A percentile compares a stretch with the other conserved stretches of the same genome.
These are phyloP conservation scores for Secale cereale DNA, from an alignment of 176 grass and related monocot species.

Conservation along the genomic window DNA sequence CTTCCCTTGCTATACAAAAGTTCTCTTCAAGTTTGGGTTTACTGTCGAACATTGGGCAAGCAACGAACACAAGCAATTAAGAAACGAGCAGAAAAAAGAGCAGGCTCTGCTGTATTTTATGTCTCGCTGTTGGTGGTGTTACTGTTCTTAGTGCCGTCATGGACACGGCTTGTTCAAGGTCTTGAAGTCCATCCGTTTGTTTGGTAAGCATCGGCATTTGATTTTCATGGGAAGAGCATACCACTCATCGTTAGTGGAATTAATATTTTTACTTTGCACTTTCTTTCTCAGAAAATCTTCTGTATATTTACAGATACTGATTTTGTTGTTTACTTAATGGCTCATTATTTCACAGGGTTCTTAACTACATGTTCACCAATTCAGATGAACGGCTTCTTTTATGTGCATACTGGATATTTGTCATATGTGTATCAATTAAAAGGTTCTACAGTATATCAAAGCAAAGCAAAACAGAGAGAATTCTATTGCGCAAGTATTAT, in stretches of 20 bases:
- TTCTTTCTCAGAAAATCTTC: neutral
- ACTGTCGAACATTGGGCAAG: slow-evolving; percentile 38
- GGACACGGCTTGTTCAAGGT: slow-evolving; percentile 63
- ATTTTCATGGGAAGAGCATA: neutral
- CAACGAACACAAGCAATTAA: slow-evolving; percentile 22
- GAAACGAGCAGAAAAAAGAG: slow-evolving; percentile 21
- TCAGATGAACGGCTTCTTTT: slow-evolving; percentile 60
- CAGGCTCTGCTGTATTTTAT: slow-evolving; percentile 66
- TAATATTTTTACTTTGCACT: neutral
- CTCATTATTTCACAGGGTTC: slow-evolving; percentile 59
- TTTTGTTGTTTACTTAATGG: neutral
- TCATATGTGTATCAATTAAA: slow-evolving; percentile 71
- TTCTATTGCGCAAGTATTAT: slow-evolving; percentile 93
- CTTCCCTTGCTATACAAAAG: slow-evolving; percentile 70
- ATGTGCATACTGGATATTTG: slow-evolving; percentile 88
- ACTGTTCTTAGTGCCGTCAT: slow-evolving; percentile 67
- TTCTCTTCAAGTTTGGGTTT: slow-evolving; percentile 46
- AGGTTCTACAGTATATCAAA: slow-evolving; percentile 91
- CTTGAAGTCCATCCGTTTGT: slow-evolving; percentile 66
- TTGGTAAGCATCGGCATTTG: slow-evolving; percentile 50
- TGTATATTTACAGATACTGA: neutral
- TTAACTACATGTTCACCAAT: slow-evolving; percentile 70
- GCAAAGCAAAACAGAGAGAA: slow-evolving; percentile 75
- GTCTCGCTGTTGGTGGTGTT: slow-evolving; percentile 42
- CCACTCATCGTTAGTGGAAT: neutral